phyloP scores from a whole-genome alignment of 1,139 yeast species.

The Taiozyma sp. region DNA sequence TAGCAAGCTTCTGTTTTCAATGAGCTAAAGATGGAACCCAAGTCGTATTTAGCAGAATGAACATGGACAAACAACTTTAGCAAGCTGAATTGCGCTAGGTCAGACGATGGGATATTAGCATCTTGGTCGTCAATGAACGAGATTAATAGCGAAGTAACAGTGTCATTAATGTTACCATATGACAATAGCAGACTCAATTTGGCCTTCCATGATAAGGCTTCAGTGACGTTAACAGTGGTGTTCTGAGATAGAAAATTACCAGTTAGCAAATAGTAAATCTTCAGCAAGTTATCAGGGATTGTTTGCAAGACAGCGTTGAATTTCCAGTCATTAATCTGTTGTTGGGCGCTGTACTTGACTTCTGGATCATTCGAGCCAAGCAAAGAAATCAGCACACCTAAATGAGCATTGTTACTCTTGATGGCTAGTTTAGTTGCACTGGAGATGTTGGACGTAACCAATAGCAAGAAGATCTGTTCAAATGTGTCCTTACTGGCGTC shows the following conservation, averaged over 20 bases:
- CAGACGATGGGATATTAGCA: conserved; percentile 21
- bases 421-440: conserved; percentile 62
- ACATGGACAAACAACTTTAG: conserved; percentile 40
- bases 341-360: conserved; percentile 48
- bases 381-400: conserved; percentile 66
- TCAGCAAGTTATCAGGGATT: conserved; percentile 51
- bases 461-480: conserved; percentile 46
- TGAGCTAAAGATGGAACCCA: conserved; percentile 22
- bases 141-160: conserved; percentile 33
- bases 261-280: conserved; percentile 60
- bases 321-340: conserved; percentile 67
- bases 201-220: conserved; percentile 62
- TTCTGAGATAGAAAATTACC: conserved; percentile 41
- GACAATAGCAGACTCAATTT: conserved; percentile 54
- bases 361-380: conserved; percentile 64
- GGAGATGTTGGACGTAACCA: conserved; percentile 54
- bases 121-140: conserved; percentile 23
- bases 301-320: conserved; percentile 33
- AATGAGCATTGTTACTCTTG: conserved; percentile 55
- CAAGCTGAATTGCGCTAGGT: conserved; percentile 30
- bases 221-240: conserved; percentile 31
- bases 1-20: conserved; percentile 17
- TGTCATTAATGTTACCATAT: conserved; percentile 49
- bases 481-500: conserved; percentile 31
- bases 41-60: conserved; percentile 19